phyloP scores from a whole-genome alignment of 169 alveolate species.

The Plasmodium knowlesi region DNA sequence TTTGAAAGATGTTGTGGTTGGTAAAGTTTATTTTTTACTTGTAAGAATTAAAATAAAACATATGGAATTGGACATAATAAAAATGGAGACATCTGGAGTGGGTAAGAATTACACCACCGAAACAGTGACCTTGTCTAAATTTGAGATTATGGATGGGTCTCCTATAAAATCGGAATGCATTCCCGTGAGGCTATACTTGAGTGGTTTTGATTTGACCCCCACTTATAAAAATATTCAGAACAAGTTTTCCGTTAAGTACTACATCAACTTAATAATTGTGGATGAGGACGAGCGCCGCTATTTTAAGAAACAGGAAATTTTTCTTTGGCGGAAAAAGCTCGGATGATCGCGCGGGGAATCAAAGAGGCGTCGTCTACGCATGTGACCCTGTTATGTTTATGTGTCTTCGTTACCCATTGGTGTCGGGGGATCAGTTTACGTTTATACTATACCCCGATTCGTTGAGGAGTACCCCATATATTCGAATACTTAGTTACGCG shows the following conservation, averaged over 20 bases:
- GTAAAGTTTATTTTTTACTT: slow-evolving; percentile 96
- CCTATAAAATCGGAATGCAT: slow-evolving; percentile 96
- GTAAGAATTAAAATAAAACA: slow-evolving; percentile 98
- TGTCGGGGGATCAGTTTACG: neutral
- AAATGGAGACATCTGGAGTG: slow-evolving; percentile 78
- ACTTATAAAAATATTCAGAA: slow-evolving; percentile 96
- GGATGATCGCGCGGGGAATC: slow-evolving; percentile 76
- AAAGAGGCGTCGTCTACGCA: neutral
- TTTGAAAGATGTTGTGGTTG: slow-evolving; percentile 97
- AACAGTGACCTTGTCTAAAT: slow-evolving; percentile 95
- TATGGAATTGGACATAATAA: slow-evolving; percentile 93
- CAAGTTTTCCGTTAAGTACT: slow-evolving; percentile 96
- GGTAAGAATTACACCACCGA: slow-evolving; percentile 90
- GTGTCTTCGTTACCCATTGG: neutral
- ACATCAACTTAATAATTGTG: slow-evolving; percentile 96
- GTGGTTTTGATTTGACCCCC: slow-evolving; percentile 98
- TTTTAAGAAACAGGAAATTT: slow-evolving; percentile 97
- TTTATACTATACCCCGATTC: neutral
- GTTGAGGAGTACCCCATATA: neutral
- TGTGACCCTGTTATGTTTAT: neutral
- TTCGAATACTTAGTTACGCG: neutral
- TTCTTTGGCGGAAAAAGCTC: slow-evolving; percentile 96
- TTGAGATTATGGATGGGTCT: slow-evolving; percentile 99
- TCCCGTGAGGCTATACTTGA: slow-evolving; percentile 96
- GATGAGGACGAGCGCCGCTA: slow-evolving; percentile 97